phyloP scores from a whole-genome alignment of 2,329 filamentous ascomycete genomes.

The Trichoderma gracile region DNA sequence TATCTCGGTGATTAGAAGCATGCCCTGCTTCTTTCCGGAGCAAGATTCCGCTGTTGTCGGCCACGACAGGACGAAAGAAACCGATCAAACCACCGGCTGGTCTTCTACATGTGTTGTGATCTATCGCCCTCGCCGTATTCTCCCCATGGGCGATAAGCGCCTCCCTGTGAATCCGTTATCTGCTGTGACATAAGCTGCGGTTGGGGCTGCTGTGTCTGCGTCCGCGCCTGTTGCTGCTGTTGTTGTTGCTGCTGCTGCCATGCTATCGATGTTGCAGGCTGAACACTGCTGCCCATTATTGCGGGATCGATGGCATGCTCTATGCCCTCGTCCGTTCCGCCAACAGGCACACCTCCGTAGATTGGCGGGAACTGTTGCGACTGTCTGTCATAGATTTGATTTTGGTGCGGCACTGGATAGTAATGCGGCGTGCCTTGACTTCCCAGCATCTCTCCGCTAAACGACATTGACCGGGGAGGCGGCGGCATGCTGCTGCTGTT shows the following conservation, averaged over 20 bases:
- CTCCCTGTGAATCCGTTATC: slow-evolving; percentile 43
- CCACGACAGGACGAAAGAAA: not conserved
- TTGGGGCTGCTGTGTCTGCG: slow-evolving; percentile 6
- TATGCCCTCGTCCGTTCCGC: slow-evolving; percentile 38
- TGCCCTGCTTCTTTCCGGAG: not conserved
- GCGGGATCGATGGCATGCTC: slow-evolving; percentile 27
- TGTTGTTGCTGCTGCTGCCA: slow-evolving; percentile 45
- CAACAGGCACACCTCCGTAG: slow-evolving; percentile 44
- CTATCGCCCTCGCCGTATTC: slow-evolving; percentile 1
- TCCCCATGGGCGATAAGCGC: slow-evolving; percentile 26
- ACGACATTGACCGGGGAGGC: slow-evolving; percentile 50
- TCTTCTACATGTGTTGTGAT: slow-evolving; percentile 17
- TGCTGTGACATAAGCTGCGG: slow-evolving; percentile 15
- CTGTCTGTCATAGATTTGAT: slow-evolving; percentile 47
- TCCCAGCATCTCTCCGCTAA: slow-evolving; percentile 45
- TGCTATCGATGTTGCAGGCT: slow-evolving; percentile 42
- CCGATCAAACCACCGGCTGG: not conserved
- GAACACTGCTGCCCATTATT: slow-evolving; percentile 38
- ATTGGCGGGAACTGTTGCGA: slow-evolving; percentile 44
- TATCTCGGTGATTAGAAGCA: not conserved
- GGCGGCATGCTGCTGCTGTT: slow-evolving; percentile 43
- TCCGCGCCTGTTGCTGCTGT: not conserved
- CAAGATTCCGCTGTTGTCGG: not conserved
- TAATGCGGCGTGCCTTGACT: slow-evolving; percentile 43
- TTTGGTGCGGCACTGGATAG: slow-evolving; percentile 44